Percentiles rank a stretch among this genome's conserved stretches.
These are phyloP conservation scores for Penicillium hesseltinei DNA, from an alignment of 2,329 filamentous ascomycete genomes.

Conservation along the genomic window DNA sequence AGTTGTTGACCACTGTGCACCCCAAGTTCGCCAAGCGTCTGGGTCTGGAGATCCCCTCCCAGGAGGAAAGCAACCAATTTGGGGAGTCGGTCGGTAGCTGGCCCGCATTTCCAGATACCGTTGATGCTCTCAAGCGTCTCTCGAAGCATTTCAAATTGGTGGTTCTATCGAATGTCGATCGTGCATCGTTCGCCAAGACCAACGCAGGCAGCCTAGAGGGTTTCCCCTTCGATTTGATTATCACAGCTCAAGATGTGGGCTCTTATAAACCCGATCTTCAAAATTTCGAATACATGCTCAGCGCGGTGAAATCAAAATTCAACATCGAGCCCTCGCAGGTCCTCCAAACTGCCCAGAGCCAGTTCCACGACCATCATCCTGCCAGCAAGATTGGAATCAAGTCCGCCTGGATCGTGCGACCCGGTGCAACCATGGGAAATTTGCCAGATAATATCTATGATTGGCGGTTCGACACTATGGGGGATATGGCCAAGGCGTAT, in stretches of 20 bases:
- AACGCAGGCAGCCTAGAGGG: slow-evolving; percentile 51
- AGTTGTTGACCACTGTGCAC: slow-evolving; percentile 53
- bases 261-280: slow-evolving; percentile 63
- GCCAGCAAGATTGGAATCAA: slow-evolving; percentile 59
- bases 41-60: slow-evolving; percentile 6
- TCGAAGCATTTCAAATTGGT: slow-evolving; percentile 53
- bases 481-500: slow-evolving; percentile 57
- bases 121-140: slow-evolving; percentile 51
- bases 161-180: slow-evolving; percentile 57
- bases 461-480: slow-evolving; percentile 59
- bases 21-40: slow-evolving; percentile 30
- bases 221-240: slow-evolving; percentile 58
- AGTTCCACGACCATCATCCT: slow-evolving; percentile 65
- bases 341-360: slow-evolving; percentile 66
- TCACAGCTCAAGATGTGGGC: slow-evolving; percentile 69
- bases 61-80: slow-evolving; percentile 45
- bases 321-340: slow-evolving; percentile 57
- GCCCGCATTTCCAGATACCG: slow-evolving; percentile 57
- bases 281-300: slow-evolving; percentile 67
- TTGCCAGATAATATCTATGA: slow-evolving; percentile 43
- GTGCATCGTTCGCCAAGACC: slow-evolving; percentile 49
- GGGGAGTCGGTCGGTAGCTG: slow-evolving; percentile 50
- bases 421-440: slow-evolving; percentile 42
- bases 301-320: slow-evolving; percentile 53
- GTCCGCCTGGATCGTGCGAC: slow-evolving; percentile 61